These are phyloP conservation scores for Aspergillus conjunctus DNA, from an alignment of 495 filamentous ascomycete genomes.

Conservation along the genomic window DNA sequence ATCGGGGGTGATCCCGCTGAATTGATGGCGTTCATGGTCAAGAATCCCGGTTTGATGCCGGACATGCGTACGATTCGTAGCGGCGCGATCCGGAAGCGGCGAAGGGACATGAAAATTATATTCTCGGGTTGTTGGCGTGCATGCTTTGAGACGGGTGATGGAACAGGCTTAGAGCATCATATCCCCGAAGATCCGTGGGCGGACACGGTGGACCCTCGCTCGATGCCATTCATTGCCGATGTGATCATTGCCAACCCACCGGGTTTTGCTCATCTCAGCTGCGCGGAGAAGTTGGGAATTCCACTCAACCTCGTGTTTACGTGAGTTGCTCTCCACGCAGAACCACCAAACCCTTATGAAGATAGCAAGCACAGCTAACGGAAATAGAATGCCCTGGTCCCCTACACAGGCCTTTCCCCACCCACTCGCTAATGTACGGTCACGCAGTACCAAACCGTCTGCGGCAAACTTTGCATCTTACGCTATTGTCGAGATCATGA, in stretches of 20 bases:
- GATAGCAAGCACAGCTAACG: neutral
- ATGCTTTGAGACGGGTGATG: conserved; percentile 66
- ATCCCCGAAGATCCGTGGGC: conserved; percentile 45
- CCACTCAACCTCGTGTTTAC: conserved; percentile 85
- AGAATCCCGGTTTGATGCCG: conserved; percentile 79
- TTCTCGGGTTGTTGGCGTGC: conserved; percentile 79
- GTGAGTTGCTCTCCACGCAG: conserved; percentile 36
- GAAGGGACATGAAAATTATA: conserved; percentile 68
- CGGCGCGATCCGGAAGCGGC: conserved; percentile 67
- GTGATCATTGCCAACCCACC: conserved; percentile 85
- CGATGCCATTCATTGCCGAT: conserved; percentile 72
- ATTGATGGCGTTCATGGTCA: conserved; percentile 87
- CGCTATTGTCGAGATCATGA: conserved; percentile 75
- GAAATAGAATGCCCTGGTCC: conserved; percentile 60
- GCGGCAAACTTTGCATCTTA: conserved; percentile 76
- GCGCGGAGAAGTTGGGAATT: conserved; percentile 77
- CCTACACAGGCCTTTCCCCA: conserved; percentile 55
- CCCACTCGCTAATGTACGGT: conserved; percentile 56
- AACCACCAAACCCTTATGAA: neutral
- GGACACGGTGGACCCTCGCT: conserved; percentile 33
- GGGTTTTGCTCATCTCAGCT: conserved; percentile 78
- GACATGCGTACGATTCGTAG: conserved; percentile 64
- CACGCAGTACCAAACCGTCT: conserved; percentile 53
- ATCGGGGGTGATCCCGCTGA: conserved; percentile 79
- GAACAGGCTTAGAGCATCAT: conserved; percentile 44